Conservation (phyloP, 1,139 yeast genomes). For the Saccharomycopsis crataegensis region DNA sequence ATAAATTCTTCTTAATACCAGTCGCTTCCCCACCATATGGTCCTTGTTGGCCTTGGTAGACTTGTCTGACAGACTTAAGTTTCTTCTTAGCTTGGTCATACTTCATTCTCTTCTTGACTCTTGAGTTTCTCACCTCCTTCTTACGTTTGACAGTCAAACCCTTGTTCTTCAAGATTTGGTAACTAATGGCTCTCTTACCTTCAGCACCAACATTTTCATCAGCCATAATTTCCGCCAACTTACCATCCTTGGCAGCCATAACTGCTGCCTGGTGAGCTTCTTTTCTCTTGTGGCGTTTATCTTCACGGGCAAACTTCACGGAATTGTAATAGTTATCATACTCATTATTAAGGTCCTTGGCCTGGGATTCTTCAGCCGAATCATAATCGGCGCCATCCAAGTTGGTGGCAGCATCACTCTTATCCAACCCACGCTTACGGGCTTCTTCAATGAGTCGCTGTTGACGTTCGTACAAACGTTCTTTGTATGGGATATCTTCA, state of each 20-base stretch:
- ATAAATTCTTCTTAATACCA: slow-evolving; percentile 90
- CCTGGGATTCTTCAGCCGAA: slow-evolving; percentile 38
- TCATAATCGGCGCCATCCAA: slow-evolving; percentile 44
- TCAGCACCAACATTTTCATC: slow-evolving; percentile 61
- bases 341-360: slow-evolving; percentile 32
- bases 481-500: slow-evolving; percentile 86
- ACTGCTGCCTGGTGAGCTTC: slow-evolving; percentile 67
- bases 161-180: slow-evolving; percentile 88
- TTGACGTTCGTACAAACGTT: slow-evolving; percentile 81
- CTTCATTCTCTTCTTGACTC: slow-evolving; percentile 98
- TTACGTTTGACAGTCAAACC: slow-evolving; percentile 91
- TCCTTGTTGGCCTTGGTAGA: slow-evolving; percentile 70
- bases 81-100: slow-evolving; percentile 94
- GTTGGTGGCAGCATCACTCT: slow-evolving; percentile 41
- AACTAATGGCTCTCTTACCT: slow-evolving; percentile 92
- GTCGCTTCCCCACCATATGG: slow-evolving; percentile 93
- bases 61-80: slow-evolving; percentile 83
- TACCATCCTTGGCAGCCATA: slow-evolving; percentile 81
- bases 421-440: slow-evolving; percentile 66
- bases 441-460: slow-evolving; percentile 86
- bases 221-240: slow-evolving; percentile 44
- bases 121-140: slow-evolving; percentile 89
- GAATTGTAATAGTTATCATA: slow-evolving; percentile 34
- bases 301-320: slow-evolving; percentile 42
- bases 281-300: slow-evolving; percentile 46